phyloP scores from a whole-genome alignment of 2,329 filamentous ascomycete genomes.

The Madurella fahalii region DNA sequence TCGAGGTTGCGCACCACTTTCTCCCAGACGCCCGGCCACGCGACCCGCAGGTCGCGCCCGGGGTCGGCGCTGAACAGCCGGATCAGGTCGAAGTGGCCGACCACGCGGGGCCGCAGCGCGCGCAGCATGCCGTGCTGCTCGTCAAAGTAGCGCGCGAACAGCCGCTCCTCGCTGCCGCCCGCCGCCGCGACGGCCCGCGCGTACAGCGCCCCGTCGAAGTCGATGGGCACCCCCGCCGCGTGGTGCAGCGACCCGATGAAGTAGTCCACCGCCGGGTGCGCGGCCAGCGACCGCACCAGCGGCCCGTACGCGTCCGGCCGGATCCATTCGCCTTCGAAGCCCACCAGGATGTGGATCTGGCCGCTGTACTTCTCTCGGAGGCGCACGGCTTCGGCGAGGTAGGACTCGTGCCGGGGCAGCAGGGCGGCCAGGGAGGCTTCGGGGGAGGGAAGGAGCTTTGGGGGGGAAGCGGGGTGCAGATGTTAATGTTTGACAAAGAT shows the following conservation, averaged over 20 bases:
- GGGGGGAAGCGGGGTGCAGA: background rate
- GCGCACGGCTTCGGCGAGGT: slow-evolving; percentile 69
- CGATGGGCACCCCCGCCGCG: slow-evolving; percentile 79
- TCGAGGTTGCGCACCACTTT: slow-evolving; percentile 70
- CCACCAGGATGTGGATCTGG: slow-evolving; percentile 76
- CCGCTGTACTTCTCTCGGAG: slow-evolving; percentile 66
- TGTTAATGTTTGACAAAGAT: background rate
- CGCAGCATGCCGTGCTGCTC: slow-evolving; percentile 77
- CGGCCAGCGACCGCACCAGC: slow-evolving; percentile 56
- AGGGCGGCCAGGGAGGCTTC: slow-evolving; percentile 46
- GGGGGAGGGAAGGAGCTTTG: slow-evolving; percentile 46
- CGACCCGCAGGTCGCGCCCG: slow-evolving; percentile 51
- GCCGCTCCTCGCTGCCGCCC: slow-evolving; percentile 58
- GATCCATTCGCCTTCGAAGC: slow-evolving; percentile 93
- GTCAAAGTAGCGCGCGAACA: slow-evolving; percentile 86
- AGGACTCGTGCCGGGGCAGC: slow-evolving; percentile 60
- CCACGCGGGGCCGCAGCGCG: slow-evolving; percentile 66
- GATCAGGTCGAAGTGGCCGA: slow-evolving; percentile 94
- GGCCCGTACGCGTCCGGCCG: slow-evolving; percentile 54
- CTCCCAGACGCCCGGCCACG: slow-evolving; percentile 60
- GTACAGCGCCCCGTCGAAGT: slow-evolving; percentile 72
- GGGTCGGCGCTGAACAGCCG: slow-evolving; percentile 71
- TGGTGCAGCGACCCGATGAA: slow-evolving; percentile 95
- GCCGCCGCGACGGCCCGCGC: slow-evolving; percentile 43
- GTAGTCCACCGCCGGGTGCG: slow-evolving; percentile 69